Percentiles rank a stretch among this genome's conserved stretches.
These are phyloP conservation scores for Rubia balearica DNA, from an alignment of 305 asterid species.

Conservation along the genomic window DNA sequence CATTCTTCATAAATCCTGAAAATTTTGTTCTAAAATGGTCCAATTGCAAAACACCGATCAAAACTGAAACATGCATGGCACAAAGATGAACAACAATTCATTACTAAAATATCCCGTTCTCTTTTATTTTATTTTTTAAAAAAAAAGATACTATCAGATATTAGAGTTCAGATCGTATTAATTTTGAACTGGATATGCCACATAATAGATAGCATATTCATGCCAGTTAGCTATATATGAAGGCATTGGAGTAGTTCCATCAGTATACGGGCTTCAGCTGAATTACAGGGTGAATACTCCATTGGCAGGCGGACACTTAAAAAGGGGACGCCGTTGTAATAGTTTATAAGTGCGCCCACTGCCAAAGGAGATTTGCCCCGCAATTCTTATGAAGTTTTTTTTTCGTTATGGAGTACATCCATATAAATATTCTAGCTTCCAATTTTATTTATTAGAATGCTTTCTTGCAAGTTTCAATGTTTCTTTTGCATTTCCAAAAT, in stretches of 20 bases:
- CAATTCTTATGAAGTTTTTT: neutral
- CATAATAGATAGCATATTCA: neutral
- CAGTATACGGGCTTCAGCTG: neutral
- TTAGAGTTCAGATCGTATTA: neutral
- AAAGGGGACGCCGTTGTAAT: neutral
- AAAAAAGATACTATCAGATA: neutral
- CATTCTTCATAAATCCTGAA: too few species aligned
- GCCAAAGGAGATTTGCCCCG: conserved; percentile 5
- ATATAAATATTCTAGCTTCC: too few species aligned
- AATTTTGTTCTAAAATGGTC: too few species aligned
- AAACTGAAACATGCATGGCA: too few species aligned
- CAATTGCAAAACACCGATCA: too few species aligned
- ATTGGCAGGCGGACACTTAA: neutral
- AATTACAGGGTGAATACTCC: neutral
- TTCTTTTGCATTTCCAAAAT: too few species aligned
- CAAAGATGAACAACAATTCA: too few species aligned
- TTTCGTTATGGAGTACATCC: too few species aligned
- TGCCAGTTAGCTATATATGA: neutral
- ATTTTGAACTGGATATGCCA: neutral
- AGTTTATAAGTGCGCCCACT: neutral
- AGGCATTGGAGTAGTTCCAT: neutral
- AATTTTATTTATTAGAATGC: too few species aligned
- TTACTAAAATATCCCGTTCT: too few species aligned
- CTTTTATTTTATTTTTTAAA: neutral
- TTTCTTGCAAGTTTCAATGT: too few species aligned